phyloP scores from a whole-genome alignment of 192 early-diverging fungal species.

The Coemansia nantahalensis region DNA sequence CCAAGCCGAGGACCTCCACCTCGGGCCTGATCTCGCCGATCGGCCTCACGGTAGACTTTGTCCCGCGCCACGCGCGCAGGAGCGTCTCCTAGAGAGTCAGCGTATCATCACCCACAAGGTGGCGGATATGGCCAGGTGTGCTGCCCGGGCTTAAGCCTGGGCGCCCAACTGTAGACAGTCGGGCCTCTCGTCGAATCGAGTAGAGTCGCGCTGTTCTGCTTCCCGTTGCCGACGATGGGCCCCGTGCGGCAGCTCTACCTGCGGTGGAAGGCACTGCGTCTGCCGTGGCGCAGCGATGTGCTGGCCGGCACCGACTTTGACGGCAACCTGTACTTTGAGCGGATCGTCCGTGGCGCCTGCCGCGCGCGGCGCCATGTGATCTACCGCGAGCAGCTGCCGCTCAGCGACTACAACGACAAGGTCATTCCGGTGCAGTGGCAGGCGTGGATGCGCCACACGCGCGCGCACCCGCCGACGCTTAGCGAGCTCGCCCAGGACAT shows the following conservation, averaged over 20 bases:
- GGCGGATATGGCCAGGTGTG: no score
- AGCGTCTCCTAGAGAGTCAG: no score
- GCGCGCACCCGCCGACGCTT: conserved; percentile 24
- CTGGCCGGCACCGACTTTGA: conserved; percentile 39
- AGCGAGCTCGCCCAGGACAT: conserved; percentile 30
- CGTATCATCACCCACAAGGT: no score
- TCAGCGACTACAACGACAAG: conserved; percentile 39
- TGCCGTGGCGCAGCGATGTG: conserved; percentile 45
- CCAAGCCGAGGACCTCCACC: no score
- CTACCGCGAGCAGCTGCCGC: conserved; percentile 20
- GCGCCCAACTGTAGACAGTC: no score
- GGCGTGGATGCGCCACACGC: conserved; percentile 53
- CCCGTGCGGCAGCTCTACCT: conserved; percentile 18
- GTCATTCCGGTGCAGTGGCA: conserved; percentile 52
- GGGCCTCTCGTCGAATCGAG: no score
- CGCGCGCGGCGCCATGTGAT: conserved; percentile 35
- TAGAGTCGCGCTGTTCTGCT: no score
- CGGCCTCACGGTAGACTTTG: no score
- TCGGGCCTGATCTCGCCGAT: no score
- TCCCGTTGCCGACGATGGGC: background rate
- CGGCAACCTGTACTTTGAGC: conserved; percentile 51
- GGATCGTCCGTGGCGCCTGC: conserved; percentile 6
- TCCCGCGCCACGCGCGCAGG: background rate
- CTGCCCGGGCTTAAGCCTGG: no score
- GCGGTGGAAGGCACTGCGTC: conserved; percentile 40